A percentile compares a stretch with the other conserved stretches of the same genome.
Evolutionary conservation across 148 eudicot species (phyloP).

Genomic region (Chenopodium formosanum): DNA sequence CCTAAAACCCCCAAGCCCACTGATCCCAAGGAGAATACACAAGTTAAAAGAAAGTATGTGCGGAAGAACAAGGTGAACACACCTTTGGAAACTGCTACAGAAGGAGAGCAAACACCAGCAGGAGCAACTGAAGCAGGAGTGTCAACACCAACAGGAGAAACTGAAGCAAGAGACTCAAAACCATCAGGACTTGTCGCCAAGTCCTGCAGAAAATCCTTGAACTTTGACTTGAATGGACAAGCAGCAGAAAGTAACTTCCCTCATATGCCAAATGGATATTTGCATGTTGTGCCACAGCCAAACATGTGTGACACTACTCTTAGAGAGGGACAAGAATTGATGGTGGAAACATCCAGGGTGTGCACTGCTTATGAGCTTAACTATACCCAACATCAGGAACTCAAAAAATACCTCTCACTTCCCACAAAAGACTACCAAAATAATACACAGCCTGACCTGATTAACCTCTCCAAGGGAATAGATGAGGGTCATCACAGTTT

Average conservation of each 20-base stretch:
- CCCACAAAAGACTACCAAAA: constrained; percentile 21
- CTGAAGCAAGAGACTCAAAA: constrained; percentile 12
- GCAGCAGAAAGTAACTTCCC: constrained; percentile 36
- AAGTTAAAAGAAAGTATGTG: constrained; percentile 52
- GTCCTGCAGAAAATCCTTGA: constrained; percentile 59
- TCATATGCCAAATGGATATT: constrained; percentile 20
- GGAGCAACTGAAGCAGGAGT: too few species aligned
- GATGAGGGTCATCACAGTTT: constrained; percentile 20
- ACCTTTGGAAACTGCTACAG: constrained; percentile 36
- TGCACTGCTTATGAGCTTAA: constrained; percentile 32
- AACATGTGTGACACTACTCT: constrained; percentile 21
- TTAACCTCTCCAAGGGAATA: constrained; percentile 15
- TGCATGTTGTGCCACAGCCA: constrained; percentile 27
- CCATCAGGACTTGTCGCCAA: constrained; percentile 23
- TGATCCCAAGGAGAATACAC: constrained; percentile 33
- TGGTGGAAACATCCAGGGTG: constrained; percentile 30
- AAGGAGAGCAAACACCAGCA: not conserved
- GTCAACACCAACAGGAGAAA: too few species aligned
- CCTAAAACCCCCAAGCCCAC: constrained; percentile 41
- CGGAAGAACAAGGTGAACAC: constrained; percentile 45
- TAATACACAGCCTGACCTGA: constrained; percentile 17
- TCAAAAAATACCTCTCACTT: constrained; percentile 30
- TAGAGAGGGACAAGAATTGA: constrained; percentile 27
- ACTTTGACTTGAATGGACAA: constrained; percentile 54
- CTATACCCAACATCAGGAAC: constrained; percentile 23